Evolutionary conservation across 1,284 basidiomycete genomes (phyloP).

Genomic region (Schizophyllum amplum): DNA sequence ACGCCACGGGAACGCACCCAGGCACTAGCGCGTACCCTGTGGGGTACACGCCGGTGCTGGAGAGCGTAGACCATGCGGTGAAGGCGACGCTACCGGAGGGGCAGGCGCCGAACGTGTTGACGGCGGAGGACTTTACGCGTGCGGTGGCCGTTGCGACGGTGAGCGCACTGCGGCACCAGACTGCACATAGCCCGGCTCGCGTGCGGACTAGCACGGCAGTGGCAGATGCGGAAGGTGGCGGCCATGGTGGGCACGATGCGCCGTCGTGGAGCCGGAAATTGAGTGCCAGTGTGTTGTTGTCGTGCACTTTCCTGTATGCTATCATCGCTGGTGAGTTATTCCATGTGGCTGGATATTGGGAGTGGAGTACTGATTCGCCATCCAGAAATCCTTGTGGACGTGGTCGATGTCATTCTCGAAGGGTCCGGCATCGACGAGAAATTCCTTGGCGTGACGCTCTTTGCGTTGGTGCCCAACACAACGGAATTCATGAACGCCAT

Average conservation of each 20-base stretch:
- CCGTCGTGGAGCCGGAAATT: slow-evolving; percentile 90
- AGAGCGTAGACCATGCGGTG: slow-evolving; percentile 69
- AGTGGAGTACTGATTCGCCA: neutral
- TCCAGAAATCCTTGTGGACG: slow-evolving; percentile 86
- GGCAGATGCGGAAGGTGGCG: slow-evolving; percentile 32
- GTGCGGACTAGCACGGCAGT: neutral
- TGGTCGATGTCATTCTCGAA: slow-evolving; percentile 91
- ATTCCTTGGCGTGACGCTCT: slow-evolving; percentile 93
- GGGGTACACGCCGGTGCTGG: slow-evolving; percentile 63
- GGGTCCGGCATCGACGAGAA: slow-evolving; percentile 97
- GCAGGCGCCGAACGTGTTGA: slow-evolving; percentile 55
- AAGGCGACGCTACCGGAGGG: slow-evolving; percentile 51
- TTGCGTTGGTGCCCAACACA: slow-evolving; percentile 96
- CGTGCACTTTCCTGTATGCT: slow-evolving; percentile 91
- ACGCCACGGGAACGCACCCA: slow-evolving; percentile 33
- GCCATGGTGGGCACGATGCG: slow-evolving; percentile 85
- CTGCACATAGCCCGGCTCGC: neutral
- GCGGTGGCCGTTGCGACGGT: slow-evolving; percentile 90
- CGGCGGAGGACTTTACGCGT: slow-evolving; percentile 82
- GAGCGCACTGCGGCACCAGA: slow-evolving; percentile 69
- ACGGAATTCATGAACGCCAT: slow-evolving; percentile 99
- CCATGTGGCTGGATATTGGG: neutral
- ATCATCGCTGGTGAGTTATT: slow-evolving; percentile 78
- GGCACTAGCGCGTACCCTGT: slow-evolving; percentile 22
- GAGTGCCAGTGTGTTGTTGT: slow-evolving; percentile 81